Percentiles rank a stretch among this genome's conserved stretches.
phyloP scores from a whole-genome alignment of 2,329 filamentous ascomycete genomes.

The Stagonosporopsis tanaceti region DNA sequence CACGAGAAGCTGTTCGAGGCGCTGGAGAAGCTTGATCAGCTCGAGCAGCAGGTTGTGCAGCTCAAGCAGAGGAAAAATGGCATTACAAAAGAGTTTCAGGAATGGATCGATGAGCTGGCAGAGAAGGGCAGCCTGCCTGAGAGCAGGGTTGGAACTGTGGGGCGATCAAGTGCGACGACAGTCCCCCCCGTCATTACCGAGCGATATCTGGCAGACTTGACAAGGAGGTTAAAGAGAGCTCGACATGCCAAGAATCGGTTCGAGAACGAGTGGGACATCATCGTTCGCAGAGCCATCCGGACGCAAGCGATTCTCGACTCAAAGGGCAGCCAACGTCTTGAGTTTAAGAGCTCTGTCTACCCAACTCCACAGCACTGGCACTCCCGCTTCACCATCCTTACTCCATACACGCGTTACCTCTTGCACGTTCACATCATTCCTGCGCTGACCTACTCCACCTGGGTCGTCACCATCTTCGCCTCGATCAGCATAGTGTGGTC shows the following conservation, averaged over 20 bases:
- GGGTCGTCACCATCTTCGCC: constrained; percentile 73
- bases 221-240: constrained; percentile 80
- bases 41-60: constrained; percentile 82
- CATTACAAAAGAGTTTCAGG: constrained; percentile 76
- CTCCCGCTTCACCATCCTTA: constrained; percentile 64
- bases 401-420: constrained; percentile 82
- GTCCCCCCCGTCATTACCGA: constrained; percentile 88
- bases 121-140: constrained; percentile 78
- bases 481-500: constrained; percentile 92
- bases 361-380: constrained; percentile 54
- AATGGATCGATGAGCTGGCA: constrained; percentile 95
- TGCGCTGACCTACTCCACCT: constrained; percentile 68
- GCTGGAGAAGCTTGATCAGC: constrained; percentile 76
- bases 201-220: constrained; percentile 90
- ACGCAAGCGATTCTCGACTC: constrained; percentile 87
- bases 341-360: constrained; percentile 68
- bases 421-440: constrained; percentile 79
- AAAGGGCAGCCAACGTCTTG: constrained; percentile 78
- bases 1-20: constrained; percentile 91
- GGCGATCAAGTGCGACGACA: constrained; percentile 48
- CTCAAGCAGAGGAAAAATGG: constrained; percentile 82
- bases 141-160: constrained; percentile 47
- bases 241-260: constrained; percentile 85
- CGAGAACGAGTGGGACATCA: constrained; percentile 81
- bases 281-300: constrained; percentile 77